phyloP scores from a whole-genome alignment of 805 yeast genomes.

The Sungouiozyma intestinalis region DNA sequence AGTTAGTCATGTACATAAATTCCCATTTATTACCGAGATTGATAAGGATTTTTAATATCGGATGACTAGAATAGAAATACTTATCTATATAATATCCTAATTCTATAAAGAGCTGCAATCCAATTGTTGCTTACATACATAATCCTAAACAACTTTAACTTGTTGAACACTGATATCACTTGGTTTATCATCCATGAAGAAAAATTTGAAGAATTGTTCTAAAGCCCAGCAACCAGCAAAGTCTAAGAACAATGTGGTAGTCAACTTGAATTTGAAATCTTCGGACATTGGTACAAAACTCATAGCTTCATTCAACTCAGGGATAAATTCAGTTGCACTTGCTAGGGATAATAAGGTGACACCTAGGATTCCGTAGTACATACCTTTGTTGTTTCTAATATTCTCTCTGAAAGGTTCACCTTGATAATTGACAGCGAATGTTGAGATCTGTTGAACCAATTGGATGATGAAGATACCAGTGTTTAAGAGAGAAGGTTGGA shows the following conservation, averaged over 20 bases:
- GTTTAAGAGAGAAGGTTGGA: constrained; percentile 81
- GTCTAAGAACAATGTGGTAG: constrained; percentile 63
- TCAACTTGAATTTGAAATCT: constrained; percentile 66
- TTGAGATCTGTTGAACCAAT: constrained; percentile 92
- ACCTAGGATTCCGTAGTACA: constrained; percentile 91
- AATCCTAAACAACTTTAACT: constrained; percentile 4
- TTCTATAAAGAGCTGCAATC: not conserved
- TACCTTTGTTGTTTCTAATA: constrained; percentile 82
- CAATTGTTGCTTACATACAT: not conserved
- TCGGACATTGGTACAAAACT: constrained; percentile 79
- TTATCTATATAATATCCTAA: not conserved
- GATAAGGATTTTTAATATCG: not conserved
- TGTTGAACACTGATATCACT: constrained; percentile 66
- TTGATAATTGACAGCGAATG: constrained; percentile 95
- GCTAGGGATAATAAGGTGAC: constrained; percentile 81
- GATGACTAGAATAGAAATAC: not conserved
- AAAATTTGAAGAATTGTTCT: constrained; percentile 70
- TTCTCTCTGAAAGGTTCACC: constrained; percentile 95
- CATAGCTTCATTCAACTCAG: constrained; percentile 88
- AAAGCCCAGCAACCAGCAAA: constrained; percentile 65
- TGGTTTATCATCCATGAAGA: constrained; percentile 84
- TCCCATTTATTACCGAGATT: too few relatives aligned
- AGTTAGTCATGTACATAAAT: too few relatives aligned
- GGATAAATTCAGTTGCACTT: constrained; percentile 89
- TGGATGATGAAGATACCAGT: constrained; percentile 93